Evolutionary conservation across 768 basidiomycete genomes (phyloP).

Genomic region (Fomitopsis serialis): DNA sequence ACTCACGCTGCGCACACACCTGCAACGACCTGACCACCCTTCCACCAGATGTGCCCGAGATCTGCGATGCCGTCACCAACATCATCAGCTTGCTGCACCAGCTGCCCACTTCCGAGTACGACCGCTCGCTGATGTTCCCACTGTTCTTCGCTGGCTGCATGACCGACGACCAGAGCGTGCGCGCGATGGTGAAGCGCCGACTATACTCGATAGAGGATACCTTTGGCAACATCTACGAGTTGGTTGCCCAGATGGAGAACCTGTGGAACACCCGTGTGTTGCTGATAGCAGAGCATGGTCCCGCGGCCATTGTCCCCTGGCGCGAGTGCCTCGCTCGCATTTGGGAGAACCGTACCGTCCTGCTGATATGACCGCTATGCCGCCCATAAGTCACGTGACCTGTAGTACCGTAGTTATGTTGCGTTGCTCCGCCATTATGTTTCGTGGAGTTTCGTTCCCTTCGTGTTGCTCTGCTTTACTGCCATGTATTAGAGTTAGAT

Average conservation of each 20-base stretch:
- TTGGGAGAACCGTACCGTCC: slow-evolving; percentile 10
- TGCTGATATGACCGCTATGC: slow-evolving; percentile 3
- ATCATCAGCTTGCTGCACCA: slow-evolving; percentile 50
- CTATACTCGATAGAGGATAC: slow-evolving; percentile 16
- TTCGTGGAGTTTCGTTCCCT: neutral
- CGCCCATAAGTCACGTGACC: neutral
- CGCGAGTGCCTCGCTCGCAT: slow-evolving; percentile 19
- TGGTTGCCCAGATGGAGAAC: slow-evolving; percentile 17
- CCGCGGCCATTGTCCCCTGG: slow-evolving; percentile 19
- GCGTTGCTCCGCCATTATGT: neutral
- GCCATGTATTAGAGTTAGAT: neutral
- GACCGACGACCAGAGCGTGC: slow-evolving; percentile 48
- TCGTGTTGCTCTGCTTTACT: neutral
- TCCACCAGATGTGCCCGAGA: slow-evolving; percentile 62
- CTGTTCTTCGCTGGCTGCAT: slow-evolving; percentile 70
- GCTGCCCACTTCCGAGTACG: slow-evolving; percentile 52
- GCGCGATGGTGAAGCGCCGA: slow-evolving; percentile 30
- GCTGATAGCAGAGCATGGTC: slow-evolving; percentile 4
- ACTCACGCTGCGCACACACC: neutral
- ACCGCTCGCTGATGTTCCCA: slow-evolving; percentile 68
- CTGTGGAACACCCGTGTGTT: slow-evolving; percentile 15
- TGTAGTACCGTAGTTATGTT: neutral
- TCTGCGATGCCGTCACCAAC: slow-evolving; percentile 47
- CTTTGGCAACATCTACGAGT: slow-evolving; percentile 19
- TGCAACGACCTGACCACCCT: neutral